Percentiles rank a stretch among this genome's conserved stretches.
phyloP scores from a whole-genome alignment of 176 grass and related monocot species.

The Phyllostachys edulis region DNA sequence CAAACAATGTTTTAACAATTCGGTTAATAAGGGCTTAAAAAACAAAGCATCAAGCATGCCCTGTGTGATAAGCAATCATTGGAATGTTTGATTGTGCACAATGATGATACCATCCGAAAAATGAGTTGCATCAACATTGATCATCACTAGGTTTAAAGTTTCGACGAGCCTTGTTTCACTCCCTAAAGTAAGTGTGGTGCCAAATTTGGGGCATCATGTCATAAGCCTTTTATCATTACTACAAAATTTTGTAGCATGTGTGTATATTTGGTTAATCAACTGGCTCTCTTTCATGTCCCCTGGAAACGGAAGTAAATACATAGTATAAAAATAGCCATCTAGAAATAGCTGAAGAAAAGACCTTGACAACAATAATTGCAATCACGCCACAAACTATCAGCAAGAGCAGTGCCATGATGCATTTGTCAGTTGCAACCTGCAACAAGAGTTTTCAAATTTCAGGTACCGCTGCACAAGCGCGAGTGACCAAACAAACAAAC shows the following conservation, averaged over 20 bases:
- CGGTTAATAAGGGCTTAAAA: background rate
- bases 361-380: constrained; percentile 93
- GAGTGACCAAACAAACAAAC: background rate
- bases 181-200: background rate
- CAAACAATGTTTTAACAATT: background rate
- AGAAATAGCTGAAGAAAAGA: constrained; percentile 35
- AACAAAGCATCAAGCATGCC: background rate
- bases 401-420: constrained; percentile 81
- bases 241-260: background rate
- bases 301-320: background rate
- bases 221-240: background rate
- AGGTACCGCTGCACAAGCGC: background rate
- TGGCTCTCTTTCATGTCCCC: background rate
- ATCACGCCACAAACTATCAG: constrained; percentile 85
- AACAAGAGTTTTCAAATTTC: constrained; percentile 38
- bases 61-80: background rate
- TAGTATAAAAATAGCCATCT: constrained; percentile 3
- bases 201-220: background rate
- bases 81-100: background rate
- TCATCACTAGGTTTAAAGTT: constrained; percentile 2
- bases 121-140: background rate
- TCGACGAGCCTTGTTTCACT: background rate
- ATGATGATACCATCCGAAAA: background rate
- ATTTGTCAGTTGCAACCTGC: constrained; percentile 97
- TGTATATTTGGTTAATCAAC: background rate